Evolutionary conservation across 805 yeast species (phyloP), one percentile per base, ranked within the genome.

Genomic region (Nakazawaea ernobii): DNA sequence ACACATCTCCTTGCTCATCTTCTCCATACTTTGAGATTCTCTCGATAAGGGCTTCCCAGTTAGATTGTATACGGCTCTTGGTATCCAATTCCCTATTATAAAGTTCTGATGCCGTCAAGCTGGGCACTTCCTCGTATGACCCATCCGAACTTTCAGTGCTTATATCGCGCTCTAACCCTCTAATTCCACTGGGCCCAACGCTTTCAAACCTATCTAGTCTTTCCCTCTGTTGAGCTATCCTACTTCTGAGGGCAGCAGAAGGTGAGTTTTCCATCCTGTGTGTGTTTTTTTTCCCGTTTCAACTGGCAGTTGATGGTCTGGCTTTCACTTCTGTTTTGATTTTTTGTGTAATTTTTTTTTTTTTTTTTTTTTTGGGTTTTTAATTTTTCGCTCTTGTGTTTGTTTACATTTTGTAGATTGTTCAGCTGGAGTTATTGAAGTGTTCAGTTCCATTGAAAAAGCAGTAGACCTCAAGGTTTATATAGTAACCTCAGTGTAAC

Each of bases 1-100:
- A 64, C 24, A 80, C 70, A 58, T 82, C 90, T 35, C 86, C 83
- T 45, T 80, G 81, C 14, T 68, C 68, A 4, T 68, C 66, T 32
- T 74, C 74, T 43, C 71, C 71, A 42, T 77, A 71, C 3, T 51
- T 47, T 3, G 77, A 66, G 56, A 82, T 80, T 56, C 75, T 77
- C 1, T 69, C 60, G 7, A 83, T 70, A 28, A 83, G 77, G 11
- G 68, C 64, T 20, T 69, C 65, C 88, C 88, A 82, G 24, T 47
- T 47, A 3, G 43, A 24, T 20, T 13, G 24, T 14, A 47, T 35
- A 9, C 46, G 14, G 13, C 26, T 47, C 30, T 39, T 47, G 11
- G 30, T 27, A 15, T 47, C 49, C 29, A 11, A 10, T 14, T 47
- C 45, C 33, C 36, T 26, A 14, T 26, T 37, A 58, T 61, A 15